Conservation (phyloP, 306 rosid genomes). For the Cotoneaster glaucophyllus region DNA sequence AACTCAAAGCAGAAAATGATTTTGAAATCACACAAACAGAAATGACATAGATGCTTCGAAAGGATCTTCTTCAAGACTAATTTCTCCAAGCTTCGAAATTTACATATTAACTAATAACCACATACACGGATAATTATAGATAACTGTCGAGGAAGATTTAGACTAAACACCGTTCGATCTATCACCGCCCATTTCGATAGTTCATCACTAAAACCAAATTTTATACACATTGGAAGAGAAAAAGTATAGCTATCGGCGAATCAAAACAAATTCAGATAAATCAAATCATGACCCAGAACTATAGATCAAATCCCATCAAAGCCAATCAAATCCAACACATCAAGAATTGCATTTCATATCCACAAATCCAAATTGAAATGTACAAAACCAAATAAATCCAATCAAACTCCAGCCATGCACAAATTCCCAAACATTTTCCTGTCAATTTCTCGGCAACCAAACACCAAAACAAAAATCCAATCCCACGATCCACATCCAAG, state of each 20-base stretch:
- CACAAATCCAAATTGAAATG: slow-evolving; percentile 2
- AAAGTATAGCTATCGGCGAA: background rate
- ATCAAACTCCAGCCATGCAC: slow-evolving; percentile 1
- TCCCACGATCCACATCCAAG: slow-evolving; percentile 7
- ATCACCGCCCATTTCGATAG: background rate
- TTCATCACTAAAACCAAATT: background rate
- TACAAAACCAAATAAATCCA: background rate
- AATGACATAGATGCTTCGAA: background rate
- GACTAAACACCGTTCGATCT: background rate
- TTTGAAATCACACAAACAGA: background rate
- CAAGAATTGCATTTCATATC: background rate
- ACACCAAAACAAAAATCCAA: slow-evolving; percentile 10
- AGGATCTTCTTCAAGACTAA: background rate
- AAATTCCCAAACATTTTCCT: slow-evolving; percentile 1
- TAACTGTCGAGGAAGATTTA: background rate
- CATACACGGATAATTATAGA: background rate
- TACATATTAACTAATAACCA: background rate
- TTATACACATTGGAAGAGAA: background rate
- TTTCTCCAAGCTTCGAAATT: background rate
- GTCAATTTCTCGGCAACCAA: slow-evolving; percentile 1
- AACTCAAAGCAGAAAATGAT: background rate
- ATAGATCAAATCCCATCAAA: slow-evolving; percentile 18
- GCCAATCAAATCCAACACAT: slow-evolving; percentile 3
- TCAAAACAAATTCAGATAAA: background rate
- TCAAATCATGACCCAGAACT: background rate